Evolutionary conservation across 306 rosid species (phyloP).

Genomic region (Corylus avellana): DNA sequence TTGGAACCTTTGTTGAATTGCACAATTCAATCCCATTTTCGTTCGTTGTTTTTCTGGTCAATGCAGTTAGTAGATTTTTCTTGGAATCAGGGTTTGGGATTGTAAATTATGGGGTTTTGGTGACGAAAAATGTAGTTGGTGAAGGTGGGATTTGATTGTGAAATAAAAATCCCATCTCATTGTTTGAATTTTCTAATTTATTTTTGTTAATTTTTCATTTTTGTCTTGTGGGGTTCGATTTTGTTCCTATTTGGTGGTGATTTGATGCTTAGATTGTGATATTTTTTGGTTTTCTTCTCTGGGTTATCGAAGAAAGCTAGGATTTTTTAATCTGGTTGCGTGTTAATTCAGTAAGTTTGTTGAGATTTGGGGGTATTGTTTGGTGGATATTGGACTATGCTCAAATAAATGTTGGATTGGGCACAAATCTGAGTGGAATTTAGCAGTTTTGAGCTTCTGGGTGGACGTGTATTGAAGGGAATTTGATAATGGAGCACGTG

Average conservation of each 20-base stretch:
- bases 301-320: conserved; percentile 35
- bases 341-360: conserved; percentile 35
- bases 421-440: conserved; percentile 37
- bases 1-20: neutral
- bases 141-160: conserved; percentile 4
- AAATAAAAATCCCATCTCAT: neutral
- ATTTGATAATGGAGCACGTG: conserved; percentile 86
- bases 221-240: conserved; percentile 1
- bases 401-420: conserved; percentile 43
- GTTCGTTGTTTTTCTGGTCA: conserved; percentile 21
- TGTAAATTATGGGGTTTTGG: conserved; percentile 19
- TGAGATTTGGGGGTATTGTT: conserved; percentile 33
- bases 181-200: neutral
- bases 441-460: conserved; percentile 34
- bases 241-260: conserved; percentile 3
- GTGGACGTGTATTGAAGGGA: conserved; percentile 37
- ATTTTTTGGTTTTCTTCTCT: neutral
- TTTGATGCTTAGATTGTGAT: conserved; percentile 16
- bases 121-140: neutral
- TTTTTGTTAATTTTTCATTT: conserved; percentile 1
- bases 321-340: conserved; percentile 25
- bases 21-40: neutral
- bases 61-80: conserved; percentile 29
- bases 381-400: conserved; percentile 38
- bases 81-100: conserved; percentile 25